phyloP scores from a whole-genome alignment of 2,329 filamentous ascomycete species.

The Penicillium sp. region DNA sequence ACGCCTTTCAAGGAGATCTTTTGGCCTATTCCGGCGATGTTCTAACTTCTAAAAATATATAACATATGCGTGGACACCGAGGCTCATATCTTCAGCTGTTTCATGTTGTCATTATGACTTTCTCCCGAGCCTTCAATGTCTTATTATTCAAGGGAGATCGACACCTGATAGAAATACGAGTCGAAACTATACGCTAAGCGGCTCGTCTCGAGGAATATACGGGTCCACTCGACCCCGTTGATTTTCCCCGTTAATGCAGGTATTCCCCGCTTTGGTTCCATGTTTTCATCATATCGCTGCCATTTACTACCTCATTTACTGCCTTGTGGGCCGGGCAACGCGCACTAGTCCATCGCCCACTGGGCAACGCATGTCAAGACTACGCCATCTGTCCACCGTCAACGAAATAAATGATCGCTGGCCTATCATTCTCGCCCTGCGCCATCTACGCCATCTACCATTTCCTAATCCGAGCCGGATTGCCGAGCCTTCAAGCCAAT shows the following conservation, averaged over 20 bases:
- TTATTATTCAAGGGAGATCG: neutral
- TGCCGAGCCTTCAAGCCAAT: neutral
- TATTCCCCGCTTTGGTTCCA: neutral
- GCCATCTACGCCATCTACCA: neutral
- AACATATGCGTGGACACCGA: neutral
- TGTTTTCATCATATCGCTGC: neutral
- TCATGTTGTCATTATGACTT: neutral
- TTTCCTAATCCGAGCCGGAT: neutral
- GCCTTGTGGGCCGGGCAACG: neutral
- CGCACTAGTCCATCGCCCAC: neutral
- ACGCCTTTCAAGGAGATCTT: conserved; percentile 1
- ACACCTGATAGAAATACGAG: neutral
- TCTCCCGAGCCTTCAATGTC: neutral
- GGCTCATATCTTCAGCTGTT: neutral
- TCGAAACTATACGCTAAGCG: neutral
- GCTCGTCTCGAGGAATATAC: too few relatives aligned
- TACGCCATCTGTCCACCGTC: neutral
- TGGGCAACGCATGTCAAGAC: neutral
- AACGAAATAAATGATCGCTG: neutral
- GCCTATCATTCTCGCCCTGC: neutral
- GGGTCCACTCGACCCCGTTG: neutral
- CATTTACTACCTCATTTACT: neutral
- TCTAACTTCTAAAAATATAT: conserved; percentile 9
- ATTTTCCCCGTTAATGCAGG: neutral
- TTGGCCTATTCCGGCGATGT: conserved; percentile 5